These are phyloP conservation scores for Exophiala dermatitidis DNA, from an alignment of 2,329 filamentous ascomycete species.

Conservation along the genomic window DNA sequence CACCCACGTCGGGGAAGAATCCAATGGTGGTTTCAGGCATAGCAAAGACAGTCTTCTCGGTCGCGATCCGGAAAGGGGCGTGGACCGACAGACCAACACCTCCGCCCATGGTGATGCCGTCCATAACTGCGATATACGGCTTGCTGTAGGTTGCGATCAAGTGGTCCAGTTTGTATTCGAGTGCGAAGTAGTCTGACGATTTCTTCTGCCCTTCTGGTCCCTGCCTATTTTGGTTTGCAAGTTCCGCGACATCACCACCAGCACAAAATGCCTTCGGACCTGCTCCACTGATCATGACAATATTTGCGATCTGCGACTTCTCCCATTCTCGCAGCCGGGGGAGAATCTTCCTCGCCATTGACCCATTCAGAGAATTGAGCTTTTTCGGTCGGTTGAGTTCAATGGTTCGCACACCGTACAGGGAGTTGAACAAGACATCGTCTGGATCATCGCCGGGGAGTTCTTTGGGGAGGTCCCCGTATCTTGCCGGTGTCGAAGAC, in stretches of 20 bases:
- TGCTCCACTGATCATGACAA: conserved; percentile 84
- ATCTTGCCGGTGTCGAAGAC: conserved; percentile 30
- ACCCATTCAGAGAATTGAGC: conserved; percentile 84
- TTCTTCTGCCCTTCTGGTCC: conserved; percentile 62
- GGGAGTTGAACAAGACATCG: conserved; percentile 86
- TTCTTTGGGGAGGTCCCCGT: conserved; percentile 41
- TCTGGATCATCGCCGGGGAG: conserved; percentile 65
- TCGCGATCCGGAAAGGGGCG: conserved; percentile 92
- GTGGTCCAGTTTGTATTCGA: conserved; percentile 96
- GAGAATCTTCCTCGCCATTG: conserved; percentile 92
- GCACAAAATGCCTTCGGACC: conserved; percentile 84
- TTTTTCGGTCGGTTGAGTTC: conserved; percentile 91
- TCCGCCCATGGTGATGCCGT: conserved; percentile 97
- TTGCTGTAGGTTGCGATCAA: conserved; percentile 88
- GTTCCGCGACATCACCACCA: conserved; percentile 77
- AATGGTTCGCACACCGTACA: conserved; percentile 83
- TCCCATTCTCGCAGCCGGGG: conserved; percentile 87
- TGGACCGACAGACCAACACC: conserved; percentile 92
- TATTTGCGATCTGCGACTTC: conserved; percentile 88
- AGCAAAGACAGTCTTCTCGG: conserved; percentile 88
- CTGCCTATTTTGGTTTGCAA: conserved; percentile 65
- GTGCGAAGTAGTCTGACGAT: conserved; percentile 78
- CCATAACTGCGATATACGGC: conserved; percentile 92
- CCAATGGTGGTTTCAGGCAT: conserved; percentile 99
- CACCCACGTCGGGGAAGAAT: conserved; percentile 97